Base-by-base conservation (phyloP, 2,329 filamentous ascomycete species). In the Amauroascus niger region DNA sequence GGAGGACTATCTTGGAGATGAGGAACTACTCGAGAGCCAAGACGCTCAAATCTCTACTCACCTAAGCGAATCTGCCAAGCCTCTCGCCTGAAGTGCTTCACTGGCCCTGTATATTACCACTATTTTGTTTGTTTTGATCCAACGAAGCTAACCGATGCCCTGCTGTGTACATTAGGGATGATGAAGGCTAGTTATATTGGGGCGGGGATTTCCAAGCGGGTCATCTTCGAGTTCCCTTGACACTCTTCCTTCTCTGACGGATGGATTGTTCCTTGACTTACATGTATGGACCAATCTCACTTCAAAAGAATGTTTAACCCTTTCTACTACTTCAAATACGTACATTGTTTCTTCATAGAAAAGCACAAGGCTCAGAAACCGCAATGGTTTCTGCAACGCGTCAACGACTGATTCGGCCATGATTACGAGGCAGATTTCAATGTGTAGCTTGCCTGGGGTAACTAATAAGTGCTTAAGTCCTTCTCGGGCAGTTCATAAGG, bases 1-100 rank as follows among this genome's bases (percentile, higher is more conserved):
- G 20, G 73, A 66, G 49, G 69, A 65, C 35, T 54, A 57, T 3
- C 24, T 41, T 7, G 57, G 54, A 14, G 57, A 58, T 16, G 57
- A 53, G 13, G 41, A 47, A 22, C 18, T 50, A 16, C 7, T 39
- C 14, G 54, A 52, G 16, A 39, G 22, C 18, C 5, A 37, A 22
- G 30, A 39, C 5, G 8, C 22, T 22, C 30, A 26, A n/a, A 28
- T 14, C 30, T 24, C 41, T n/a, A 22, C 50, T 37, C 50, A 22
- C 14, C n/a, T 46, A 1, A 18, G 13, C 40, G 30, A 26, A 46
- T 7, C 41, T 40, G 30, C 28, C n/a, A 39, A 52, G 22, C 40
- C 41, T 30, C 20, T 46, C 26, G 20, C 13, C 16, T 46, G 41
- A 52, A 51, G 16, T 18, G 16, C 20, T 14, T 9, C n/a, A 14